Evolutionary conservation across 2,329 filamentous ascomycete species (phyloP).

Genomic region (Aureobasidium sp.): DNA sequence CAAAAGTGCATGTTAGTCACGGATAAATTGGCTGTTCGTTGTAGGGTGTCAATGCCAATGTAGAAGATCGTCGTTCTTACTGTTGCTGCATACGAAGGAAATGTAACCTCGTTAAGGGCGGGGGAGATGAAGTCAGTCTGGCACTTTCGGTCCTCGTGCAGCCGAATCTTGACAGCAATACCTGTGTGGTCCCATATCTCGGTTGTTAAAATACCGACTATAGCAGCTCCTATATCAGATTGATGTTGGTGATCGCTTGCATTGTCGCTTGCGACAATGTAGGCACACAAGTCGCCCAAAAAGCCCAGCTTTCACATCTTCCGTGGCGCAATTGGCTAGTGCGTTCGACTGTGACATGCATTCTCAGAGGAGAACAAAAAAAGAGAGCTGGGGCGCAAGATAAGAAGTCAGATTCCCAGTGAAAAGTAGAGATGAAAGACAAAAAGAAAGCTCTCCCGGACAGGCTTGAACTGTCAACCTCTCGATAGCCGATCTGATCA

Average conservation of each 20-base stretch:
- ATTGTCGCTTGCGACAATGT: background rate
- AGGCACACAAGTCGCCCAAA: background rate
- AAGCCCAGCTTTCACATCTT: background rate
- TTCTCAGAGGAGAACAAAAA: background rate
- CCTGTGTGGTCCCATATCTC: background rate
- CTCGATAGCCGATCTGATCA: background rate
- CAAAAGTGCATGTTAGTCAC: background rate
- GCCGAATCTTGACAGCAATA: background rate
- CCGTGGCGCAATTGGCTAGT: background rate
- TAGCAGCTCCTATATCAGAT: background rate
- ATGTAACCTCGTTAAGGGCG: constrained; percentile 4
- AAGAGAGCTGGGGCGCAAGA: too few species aligned
- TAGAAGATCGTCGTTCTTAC: background rate
- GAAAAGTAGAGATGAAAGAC: background rate
- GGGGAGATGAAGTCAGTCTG: background rate
- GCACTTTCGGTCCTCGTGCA: background rate
- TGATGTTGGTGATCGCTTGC: background rate
- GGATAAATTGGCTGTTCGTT: constrained; percentile 1
- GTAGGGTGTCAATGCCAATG: background rate
- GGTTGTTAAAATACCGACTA: background rate
- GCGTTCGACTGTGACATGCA: constrained; percentile 3
- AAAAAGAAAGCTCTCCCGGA: constrained; percentile 9
- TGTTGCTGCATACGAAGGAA: background rate
- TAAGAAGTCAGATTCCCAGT: too few species aligned
- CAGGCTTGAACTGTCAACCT: constrained; percentile 15